Percentiles rank a stretch among this genome's conserved stretches.
phyloP scores from a whole-genome alignment of 2,329 filamentous ascomycete species.

The Aspergillus felis region DNA sequence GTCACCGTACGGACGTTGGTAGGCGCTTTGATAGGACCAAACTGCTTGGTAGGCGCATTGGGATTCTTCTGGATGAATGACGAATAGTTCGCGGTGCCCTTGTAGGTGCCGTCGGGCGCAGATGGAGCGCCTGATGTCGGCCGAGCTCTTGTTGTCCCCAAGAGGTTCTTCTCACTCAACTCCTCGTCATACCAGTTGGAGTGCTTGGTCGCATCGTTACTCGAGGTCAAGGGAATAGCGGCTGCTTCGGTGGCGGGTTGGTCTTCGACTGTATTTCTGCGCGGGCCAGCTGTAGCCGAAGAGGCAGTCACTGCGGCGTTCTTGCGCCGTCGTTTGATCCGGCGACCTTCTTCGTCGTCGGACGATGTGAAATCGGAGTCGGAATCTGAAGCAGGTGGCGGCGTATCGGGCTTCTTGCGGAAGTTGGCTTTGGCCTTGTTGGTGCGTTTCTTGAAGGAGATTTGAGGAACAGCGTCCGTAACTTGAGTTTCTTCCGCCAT shows the following conservation, averaged over 20 bases:
- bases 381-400: slow-evolving; percentile 59
- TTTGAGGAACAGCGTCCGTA: slow-evolving; percentile 25
- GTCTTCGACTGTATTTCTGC: slow-evolving; percentile 46
- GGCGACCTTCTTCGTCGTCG: slow-evolving; percentile 71
- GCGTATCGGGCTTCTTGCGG: slow-evolving; percentile 75
- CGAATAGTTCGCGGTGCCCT: slow-evolving; percentile 66
- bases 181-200: slow-evolving; percentile 85
- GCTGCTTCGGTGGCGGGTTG: slow-evolving; percentile 56
- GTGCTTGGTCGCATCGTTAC: slow-evolving; percentile 85
- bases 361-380: slow-evolving; percentile 66
- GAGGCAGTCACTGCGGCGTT: slow-evolving; percentile 65
- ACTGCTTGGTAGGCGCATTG: slow-evolving; percentile 63
- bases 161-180: slow-evolving; percentile 46
- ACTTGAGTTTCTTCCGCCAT: slow-evolving; percentile 29
- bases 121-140: slow-evolving; percentile 11
- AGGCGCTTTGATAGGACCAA: slow-evolving; percentile 80
- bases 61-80: slow-evolving; percentile 79
- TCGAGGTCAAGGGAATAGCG: slow-evolving; percentile 58
- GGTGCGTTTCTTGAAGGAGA: slow-evolving; percentile 77
- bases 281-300: slow-evolving; percentile 39
- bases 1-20: slow-evolving; percentile 90
- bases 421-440: slow-evolving; percentile 72
- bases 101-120: slow-evolving; percentile 65
- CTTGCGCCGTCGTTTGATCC: slow-evolving; percentile 75
- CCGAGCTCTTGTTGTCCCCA: slow-evolving; percentile 28